These are phyloP conservation scores for Xylaria sp. DNA, from an alignment of 2,329 filamentous ascomycete species.

Conservation along the genomic window DNA sequence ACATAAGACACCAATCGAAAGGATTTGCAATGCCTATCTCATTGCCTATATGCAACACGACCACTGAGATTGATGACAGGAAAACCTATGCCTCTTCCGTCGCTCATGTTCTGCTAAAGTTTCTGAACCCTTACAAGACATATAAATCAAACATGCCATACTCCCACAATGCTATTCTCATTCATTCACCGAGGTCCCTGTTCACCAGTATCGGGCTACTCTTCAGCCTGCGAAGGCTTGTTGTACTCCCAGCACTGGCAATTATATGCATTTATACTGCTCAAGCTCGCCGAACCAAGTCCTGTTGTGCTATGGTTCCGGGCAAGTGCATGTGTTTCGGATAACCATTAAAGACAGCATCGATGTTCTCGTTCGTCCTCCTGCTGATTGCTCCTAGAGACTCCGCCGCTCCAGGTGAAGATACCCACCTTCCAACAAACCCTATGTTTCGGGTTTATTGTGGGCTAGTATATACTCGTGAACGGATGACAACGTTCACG, in stretches of 20 bases:
- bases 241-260: neutral
- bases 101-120: neutral
- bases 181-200: slow-evolving; percentile 11
- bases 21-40: slow-evolving; percentile 12
- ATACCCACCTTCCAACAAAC: neutral
- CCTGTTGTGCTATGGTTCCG: neutral
- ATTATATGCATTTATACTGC: neutral
- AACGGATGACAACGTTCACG: slow-evolving; percentile 11
- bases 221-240: neutral
- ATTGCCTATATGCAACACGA: slow-evolving; percentile 20
- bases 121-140: slow-evolving; percentile 3
- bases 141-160: slow-evolving; percentile 26
- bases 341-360: slow-evolving; percentile 16
- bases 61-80: slow-evolving; percentile 8
- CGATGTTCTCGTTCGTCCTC: neutral
- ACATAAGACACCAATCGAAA: slow-evolving; percentile 18
- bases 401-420: neutral
- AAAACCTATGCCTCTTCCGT: neutral
- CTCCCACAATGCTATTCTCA: slow-evolving; percentile 32
- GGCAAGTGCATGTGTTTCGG: slow-evolving; percentile 7
- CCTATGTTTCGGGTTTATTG: neutral
- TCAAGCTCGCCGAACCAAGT: neutral
- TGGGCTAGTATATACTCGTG: slow-evolving; percentile 24
- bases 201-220: neutral
- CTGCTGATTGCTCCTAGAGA: neutral